A percentile compares a stretch with the other conserved stretches of the same genome.
Conservation (phyloP, 495 filamentous ascomycete species). For the Talaromyces thailandensis region DNA sequence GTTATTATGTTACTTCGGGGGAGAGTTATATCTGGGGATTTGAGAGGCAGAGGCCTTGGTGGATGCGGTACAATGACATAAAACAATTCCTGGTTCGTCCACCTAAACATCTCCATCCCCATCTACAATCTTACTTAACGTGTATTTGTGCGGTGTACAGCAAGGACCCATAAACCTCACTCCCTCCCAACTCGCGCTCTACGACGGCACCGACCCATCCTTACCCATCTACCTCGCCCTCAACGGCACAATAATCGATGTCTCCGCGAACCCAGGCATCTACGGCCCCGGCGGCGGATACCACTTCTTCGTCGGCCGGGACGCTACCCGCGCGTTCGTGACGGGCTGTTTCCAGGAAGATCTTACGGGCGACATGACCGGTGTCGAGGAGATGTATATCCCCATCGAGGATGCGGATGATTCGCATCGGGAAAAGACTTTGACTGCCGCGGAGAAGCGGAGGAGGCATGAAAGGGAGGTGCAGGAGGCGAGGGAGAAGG, state of each 20-base stretch:
- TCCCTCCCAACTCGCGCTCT: constrained; percentile 57
- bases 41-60: constrained; percentile 47
- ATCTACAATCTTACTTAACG: background rate
- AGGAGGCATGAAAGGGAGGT: constrained; percentile 45
- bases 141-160: constrained; percentile 18
- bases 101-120: constrained; percentile 11
- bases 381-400: constrained; percentile 84
- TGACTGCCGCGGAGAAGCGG: constrained; percentile 43
- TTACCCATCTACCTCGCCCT: constrained; percentile 86
- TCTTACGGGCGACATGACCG: constrained; percentile 69
- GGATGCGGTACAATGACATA: constrained; percentile 51
- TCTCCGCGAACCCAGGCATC: constrained; percentile 58
- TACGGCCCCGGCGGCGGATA: constrained; percentile 92
- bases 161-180: constrained; percentile 54
- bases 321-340: constrained; percentile 87
- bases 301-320: constrained; percentile 75
- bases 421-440: constrained; percentile 31
- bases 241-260: constrained; percentile 93
- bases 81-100: constrained; percentile 51
- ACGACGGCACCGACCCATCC: constrained; percentile 66
- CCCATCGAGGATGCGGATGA: constrained; percentile 59
- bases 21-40: constrained; percentile 60
- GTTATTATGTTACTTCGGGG: constrained; percentile 70
- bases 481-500: constrained; percentile 29
- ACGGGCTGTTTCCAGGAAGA: constrained; percentile 93